phyloP scores from a whole-genome alignment of 305 asterid species.

The Rubia occidens region DNA sequence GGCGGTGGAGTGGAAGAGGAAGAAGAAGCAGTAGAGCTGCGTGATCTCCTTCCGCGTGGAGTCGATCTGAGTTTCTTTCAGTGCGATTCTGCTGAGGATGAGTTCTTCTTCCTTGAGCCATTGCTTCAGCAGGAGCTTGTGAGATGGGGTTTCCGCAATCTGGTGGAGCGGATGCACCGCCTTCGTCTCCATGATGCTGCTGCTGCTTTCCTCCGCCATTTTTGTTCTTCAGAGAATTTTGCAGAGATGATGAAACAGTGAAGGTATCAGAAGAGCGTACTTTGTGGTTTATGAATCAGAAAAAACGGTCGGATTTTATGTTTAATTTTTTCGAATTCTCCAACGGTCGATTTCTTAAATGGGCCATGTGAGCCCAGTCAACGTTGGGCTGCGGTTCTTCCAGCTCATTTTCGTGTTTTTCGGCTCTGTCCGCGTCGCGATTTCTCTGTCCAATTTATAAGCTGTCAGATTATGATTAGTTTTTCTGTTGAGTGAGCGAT shows the following conservation, averaged over 20 bases:
- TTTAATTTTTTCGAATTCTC: constrained; percentile 3
- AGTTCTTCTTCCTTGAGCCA: constrained; percentile 79
- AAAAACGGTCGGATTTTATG: not conserved
- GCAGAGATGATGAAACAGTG: constrained; percentile 14
- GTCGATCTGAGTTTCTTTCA: constrained; percentile 62
- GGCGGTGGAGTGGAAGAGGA: constrained; percentile 65
- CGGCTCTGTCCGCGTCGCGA: not conserved
- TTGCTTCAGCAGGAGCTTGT: constrained; percentile 75
- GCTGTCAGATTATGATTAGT: not conserved
- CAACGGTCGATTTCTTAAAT: constrained; percentile 22
- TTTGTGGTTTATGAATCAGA: not conserved
- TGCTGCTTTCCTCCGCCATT: constrained; percentile 31
- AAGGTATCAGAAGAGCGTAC: constrained; percentile 18
- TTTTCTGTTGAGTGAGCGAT: not conserved
- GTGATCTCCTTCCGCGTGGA: constrained; percentile 52
- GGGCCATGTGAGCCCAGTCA: not conserved
- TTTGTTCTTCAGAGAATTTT: constrained; percentile 2
- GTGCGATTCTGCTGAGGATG: constrained; percentile 61
- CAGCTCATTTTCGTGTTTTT: too few species aligned
- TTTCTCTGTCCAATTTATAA: not conserved
- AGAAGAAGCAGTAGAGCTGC: constrained; percentile 57
- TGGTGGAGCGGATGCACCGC: constrained; percentile 66
- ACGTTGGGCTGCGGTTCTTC: too few species aligned
- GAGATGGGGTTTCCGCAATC: constrained; percentile 61
- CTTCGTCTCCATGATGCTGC: constrained; percentile 39